These are phyloP conservation scores for Theobroma cacao DNA, from an alignment of 345 rosid species.

Conservation along the genomic window DNA sequence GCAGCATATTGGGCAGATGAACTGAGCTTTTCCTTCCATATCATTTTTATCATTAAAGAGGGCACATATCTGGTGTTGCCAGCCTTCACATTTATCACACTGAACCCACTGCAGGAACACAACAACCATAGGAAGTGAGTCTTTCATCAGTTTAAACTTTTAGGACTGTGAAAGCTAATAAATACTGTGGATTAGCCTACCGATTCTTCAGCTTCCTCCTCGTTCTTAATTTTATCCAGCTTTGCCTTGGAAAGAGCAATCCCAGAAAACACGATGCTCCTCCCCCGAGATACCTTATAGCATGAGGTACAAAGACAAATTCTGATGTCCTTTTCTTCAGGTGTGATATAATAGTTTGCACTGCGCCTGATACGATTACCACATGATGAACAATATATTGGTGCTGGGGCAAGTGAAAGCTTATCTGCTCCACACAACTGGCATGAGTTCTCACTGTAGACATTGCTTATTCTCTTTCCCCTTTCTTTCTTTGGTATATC, in stretches of 20 bases:
- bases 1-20: constrained; percentile 53
- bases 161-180: background rate
- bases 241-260: constrained; percentile 30
- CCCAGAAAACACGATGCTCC: constrained; percentile 26
- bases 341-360: constrained; percentile 34
- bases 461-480: constrained; percentile 6
- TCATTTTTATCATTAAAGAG: constrained; percentile 47
- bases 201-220: constrained; percentile 35
- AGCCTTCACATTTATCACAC: constrained; percentile 46
- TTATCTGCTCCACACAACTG: constrained; percentile 39
- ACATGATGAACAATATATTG: constrained; percentile 49
- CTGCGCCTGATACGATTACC: constrained; percentile 26
- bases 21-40: constrained; percentile 33
- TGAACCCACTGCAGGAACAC: constrained; percentile 50
- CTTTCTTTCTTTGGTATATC: constrained; percentile 18
- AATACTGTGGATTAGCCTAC: constrained; percentile 25
- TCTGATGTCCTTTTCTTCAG: constrained; percentile 25
- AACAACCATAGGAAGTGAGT: background rate
- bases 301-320: constrained; percentile 45
- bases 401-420: constrained; percentile 37
- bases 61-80: constrained; percentile 74
- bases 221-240: constrained; percentile 33
- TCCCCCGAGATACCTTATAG: constrained; percentile 21
- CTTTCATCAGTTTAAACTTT: background rate
- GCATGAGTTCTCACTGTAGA: constrained; percentile 33